Evolutionary conservation across 345 rosid species (phyloP), one percentile per base, ranked within the genome.

Genomic region (Populus alba): DNA sequence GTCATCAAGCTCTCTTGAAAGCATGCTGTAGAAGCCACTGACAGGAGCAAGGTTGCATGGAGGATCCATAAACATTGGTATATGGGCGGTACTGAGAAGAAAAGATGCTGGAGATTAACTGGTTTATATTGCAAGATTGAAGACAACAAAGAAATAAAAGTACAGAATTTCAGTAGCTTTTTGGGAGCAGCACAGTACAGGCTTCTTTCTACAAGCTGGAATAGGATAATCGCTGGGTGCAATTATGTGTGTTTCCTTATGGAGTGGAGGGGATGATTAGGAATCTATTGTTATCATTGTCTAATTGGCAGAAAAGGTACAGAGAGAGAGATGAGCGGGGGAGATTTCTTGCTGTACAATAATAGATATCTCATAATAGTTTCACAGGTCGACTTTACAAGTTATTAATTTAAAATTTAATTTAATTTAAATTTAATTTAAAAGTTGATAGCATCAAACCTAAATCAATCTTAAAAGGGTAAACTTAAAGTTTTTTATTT

Each of bases 261-360:
- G 84, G 17, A 84, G 90, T 82, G 91, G 92, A 84, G 86, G 83
- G 73, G 88, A 88, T 90, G 88, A 87, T 87, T 85, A 84, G 84
- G 90, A 87, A 86, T 86, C 87, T 82, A 25, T 72, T 75, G 81
- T 29, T 73, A 76, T 77, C 77, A 74, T 72, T 80, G 61, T 74
- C 66, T 62, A 66, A 71, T 41, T 25, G 75, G 71, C 37, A 55
- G 17, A 15, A 49, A 68, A 75, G 8, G 37, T 27, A 77, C 1
- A 20, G 55, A 66, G 39, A 47, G n/a, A 41, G 63, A 39, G 23
- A 20, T 33, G 35, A 33, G 5, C 35, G 0, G 35, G 35, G 35
- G 37, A 47, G 23, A 68, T 49, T 49, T 16, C 53, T 49, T 3
- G 53, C 53, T 49, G 4, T 33, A 33, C 35, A 33, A 33, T 33